Conservation (phyloP, 2,329 filamentous ascomycete species). For the Phoma sp. region DNA sequence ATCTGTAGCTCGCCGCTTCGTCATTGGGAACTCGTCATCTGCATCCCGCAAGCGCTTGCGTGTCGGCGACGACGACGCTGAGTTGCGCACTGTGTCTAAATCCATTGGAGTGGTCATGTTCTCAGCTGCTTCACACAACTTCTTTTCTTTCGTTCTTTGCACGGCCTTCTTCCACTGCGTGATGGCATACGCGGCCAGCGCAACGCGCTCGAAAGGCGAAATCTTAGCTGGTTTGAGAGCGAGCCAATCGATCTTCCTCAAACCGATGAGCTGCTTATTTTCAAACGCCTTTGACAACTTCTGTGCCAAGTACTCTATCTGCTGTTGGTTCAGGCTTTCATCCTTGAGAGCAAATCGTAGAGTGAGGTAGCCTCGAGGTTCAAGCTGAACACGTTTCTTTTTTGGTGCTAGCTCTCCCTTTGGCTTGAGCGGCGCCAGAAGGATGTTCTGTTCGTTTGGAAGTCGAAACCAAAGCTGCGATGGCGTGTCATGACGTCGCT, state of each 20-base stretch:
- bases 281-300: conserved; percentile 38
- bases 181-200: conserved; percentile 34
- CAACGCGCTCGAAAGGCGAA: conserved; percentile 36
- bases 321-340: conserved; percentile 32
- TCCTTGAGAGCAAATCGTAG: conserved; percentile 41
- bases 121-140: conserved; percentile 4
- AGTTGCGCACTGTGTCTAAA: conserved; percentile 2
- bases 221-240: conserved; percentile 34
- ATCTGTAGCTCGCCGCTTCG: conserved; percentile 31
- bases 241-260: conserved; percentile 45
- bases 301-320: conserved; percentile 41
- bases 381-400: conserved; percentile 13
- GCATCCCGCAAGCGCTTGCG: conserved; percentile 30
- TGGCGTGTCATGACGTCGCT: conserved; percentile 34
- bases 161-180: conserved; percentile 42
- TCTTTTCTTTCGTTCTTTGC: conserved; percentile 23
- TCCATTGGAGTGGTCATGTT: no score
- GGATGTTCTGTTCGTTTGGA: conserved; percentile 40
- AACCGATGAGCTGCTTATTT: conserved; percentile 34
- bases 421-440: conserved; percentile 37
- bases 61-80: conserved; percentile 9
- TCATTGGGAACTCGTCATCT: conserved; percentile 19
- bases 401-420: conserved; percentile 11
- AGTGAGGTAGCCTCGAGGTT: conserved; percentile 39
- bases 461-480: conserved; percentile 39